Conservation (phyloP, 1,284 basidiomycete species). For the Sanghuangporus baumii region DNA sequence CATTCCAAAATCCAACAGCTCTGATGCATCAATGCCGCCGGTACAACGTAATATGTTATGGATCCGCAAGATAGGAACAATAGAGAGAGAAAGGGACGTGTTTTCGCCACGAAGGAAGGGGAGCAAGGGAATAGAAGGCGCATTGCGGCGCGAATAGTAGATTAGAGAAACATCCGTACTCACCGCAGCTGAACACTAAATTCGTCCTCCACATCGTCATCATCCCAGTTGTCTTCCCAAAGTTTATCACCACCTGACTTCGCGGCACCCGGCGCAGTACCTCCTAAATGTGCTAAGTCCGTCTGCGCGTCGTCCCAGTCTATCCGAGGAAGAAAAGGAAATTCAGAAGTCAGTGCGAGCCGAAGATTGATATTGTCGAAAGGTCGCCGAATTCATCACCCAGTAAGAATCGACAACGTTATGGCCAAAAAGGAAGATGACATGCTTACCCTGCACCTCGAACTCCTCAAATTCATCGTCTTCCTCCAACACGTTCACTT, state of each 20-base stretch:
- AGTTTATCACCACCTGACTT: slow-evolving; percentile 77
- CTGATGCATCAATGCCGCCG: too few species aligned
- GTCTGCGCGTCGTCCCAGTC: slow-evolving; percentile 86
- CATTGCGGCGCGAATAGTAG: neutral
- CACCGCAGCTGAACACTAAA: slow-evolving; percentile 94
- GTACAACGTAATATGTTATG: too few species aligned
- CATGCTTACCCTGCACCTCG: slow-evolving; percentile 51
- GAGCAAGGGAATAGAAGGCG: neutral
- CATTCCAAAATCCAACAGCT: too few species aligned
- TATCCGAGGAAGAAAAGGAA: slow-evolving; percentile 25
- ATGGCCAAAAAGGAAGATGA: neutral
- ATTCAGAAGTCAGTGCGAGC: too few species aligned
- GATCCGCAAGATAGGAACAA: too few species aligned
- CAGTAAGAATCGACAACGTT: neutral
- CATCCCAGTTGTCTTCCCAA: slow-evolving; percentile 99
- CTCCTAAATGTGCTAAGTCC: slow-evolving; percentile 69
- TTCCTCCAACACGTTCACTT: slow-evolving; percentile 73
- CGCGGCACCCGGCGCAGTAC: slow-evolving; percentile 63
- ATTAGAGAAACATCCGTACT: slow-evolving; percentile 25
- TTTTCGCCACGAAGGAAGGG: neutral
- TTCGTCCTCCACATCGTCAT: slow-evolving; percentile 97
- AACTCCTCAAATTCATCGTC: slow-evolving; percentile 87
- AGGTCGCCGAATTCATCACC: neutral
- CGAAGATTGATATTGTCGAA: too few species aligned
- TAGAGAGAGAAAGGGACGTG: neutral